Percentiles rank a stretch among this genome's conserved stretches.
Conservation (phyloP, 176 grass and related monocot genomes). For the Aegilops sharonensis region DNA sequence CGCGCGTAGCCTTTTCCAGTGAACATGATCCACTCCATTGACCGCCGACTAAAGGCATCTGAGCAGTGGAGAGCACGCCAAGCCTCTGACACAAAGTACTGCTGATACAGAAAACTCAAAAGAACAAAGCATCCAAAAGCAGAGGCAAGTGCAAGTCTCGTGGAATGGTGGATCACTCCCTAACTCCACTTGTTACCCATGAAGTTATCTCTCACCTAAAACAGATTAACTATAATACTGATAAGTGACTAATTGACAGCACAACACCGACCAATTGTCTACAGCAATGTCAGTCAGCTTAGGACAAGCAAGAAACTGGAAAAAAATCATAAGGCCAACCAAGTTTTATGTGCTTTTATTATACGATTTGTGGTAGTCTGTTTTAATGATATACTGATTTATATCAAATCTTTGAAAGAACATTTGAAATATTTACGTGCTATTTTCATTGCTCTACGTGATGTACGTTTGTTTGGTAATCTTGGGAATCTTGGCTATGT, state of each 20-base stretch:
- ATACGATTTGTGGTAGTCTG: too few relatives aligned
- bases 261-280: neutral
- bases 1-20: neutral
- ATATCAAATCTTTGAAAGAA: too few relatives aligned
- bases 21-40: neutral
- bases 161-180: neutral
- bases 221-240: neutral
- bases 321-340: slow-evolving; percentile 36
- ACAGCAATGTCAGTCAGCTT: slow-evolving; percentile 21
- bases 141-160: neutral
- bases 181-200: neutral
- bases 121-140: neutral
- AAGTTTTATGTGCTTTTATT: neutral
- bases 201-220: neutral
- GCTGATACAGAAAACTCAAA: neutral
- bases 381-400: too few relatives aligned
- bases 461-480: too few relatives aligned
- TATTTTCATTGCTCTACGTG: too few relatives aligned
- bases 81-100: neutral
- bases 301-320: neutral
- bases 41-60: neutral
- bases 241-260: neutral
- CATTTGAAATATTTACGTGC: too few relatives aligned
- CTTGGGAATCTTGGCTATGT: too few relatives aligned
- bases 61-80: neutral